Evolutionary conservation across 2,329 filamentous ascomycete genomes (phyloP), one percentile per base, ranked within the genome.

Genomic region (Trichoderma atrobrunneum): DNA sequence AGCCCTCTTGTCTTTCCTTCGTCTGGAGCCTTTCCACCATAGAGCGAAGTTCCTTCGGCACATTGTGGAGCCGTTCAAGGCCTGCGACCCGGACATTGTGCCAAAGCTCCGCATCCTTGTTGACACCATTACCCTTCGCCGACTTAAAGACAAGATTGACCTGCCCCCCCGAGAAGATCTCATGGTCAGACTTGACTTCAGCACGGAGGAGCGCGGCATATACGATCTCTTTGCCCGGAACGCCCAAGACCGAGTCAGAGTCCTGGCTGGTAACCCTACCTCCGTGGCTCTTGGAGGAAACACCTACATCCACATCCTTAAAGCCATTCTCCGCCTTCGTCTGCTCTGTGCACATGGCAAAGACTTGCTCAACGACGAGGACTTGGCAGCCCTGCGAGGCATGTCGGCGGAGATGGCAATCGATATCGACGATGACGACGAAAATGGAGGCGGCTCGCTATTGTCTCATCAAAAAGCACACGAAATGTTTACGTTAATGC

Each of bases 341-440:
- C 87, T 97, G 54, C 92, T 98, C 66, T 98, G 95, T 78, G 96
- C 95, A 1, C 95, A 98, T 79, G 96, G 96, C n/a, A 92, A 92
- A 75, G 95, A 98, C 73, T 87, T 99, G 8, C 87, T 99, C 3
- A 93, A 91, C 71, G 90, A 95, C 43, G 92, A 95, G 24, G 95
- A 98, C 77, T 84, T 97, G 60, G 90, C 92, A 75, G 86, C 92
- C 4, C 89, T 95, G 65, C 92, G 94, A 78, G 95, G 95, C 28
- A 87, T 93, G 81, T 94, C 91, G n/a, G 90, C 90, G 10, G 91
- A 93, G 51, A 93, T 93, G 74, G 93, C 96, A 3, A 97, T 99
- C 77, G 93, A 97, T 76, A 87, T 98, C 26, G 94, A 96, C 73
- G 93, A 94, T 63, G 92, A 95, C 54, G 92, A 95, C 56, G 90